Evolutionary conservation across 257 asterid species (phyloP).

Genomic region (Capsicum rhomboideum): DNA sequence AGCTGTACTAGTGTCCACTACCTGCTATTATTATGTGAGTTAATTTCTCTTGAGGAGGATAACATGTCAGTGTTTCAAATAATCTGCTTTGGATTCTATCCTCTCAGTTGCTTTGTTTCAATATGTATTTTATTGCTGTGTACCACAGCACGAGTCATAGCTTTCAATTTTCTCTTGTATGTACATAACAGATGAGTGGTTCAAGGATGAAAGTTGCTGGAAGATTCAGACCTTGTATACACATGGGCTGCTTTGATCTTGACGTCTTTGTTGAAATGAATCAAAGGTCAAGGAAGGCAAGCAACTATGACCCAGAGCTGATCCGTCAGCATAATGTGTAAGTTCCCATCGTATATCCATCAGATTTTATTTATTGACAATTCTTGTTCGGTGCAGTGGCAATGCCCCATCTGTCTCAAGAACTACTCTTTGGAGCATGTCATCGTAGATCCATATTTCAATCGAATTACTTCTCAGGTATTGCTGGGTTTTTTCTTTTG

Average conservation of each 20-base stretch:
- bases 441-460: constrained; percentile 88
- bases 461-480: constrained; percentile 78
- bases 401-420: constrained; percentile 93
- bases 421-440: constrained; percentile 82
- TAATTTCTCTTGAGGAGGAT: background rate
- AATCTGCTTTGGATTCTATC: background rate
- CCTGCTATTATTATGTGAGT: background rate
- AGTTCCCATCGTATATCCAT: constrained; percentile 5
- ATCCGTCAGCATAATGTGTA: background rate
- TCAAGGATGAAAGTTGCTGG: constrained; percentile 95
- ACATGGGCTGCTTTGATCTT: constrained; percentile 98
- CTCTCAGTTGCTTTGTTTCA: background rate
- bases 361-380: background rate
- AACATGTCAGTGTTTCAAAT: background rate
- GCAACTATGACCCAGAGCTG: constrained; percentile 11
- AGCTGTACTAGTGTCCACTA: background rate
- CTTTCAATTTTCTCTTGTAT: constrained; percentile 8
- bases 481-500: background rate
- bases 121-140: background rate
- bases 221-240: constrained; percentile 82
- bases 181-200: constrained; percentile 77
- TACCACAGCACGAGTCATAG: background rate
- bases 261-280: constrained; percentile 95
- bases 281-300: constrained; percentile 95
- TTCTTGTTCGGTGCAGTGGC: constrained; percentile 74